phyloP scores from a whole-genome alignment of 345 rosid species.

The Linum tenue region DNA sequence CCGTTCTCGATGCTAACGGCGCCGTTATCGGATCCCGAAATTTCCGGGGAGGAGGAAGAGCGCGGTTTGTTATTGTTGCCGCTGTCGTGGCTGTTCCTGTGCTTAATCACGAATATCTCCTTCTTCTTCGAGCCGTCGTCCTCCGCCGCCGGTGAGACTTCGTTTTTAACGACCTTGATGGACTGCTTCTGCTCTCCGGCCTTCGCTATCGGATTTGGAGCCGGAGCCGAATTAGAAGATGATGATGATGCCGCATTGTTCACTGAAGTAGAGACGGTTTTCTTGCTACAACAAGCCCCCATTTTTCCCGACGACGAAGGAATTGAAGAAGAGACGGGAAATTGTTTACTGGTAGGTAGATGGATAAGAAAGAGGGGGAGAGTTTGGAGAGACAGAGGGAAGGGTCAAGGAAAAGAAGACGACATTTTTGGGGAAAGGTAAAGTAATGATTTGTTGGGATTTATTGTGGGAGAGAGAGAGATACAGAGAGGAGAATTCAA shows the following conservation, averaged over 20 bases:
- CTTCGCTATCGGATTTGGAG: slow-evolving; percentile 2
- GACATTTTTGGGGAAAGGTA: background rate
- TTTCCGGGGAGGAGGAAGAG: slow-evolving; percentile 14
- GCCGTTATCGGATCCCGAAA: background rate
- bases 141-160: slow-evolving; percentile 1
- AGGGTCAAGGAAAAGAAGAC: background rate
- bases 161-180: background rate
- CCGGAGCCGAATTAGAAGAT: slow-evolving; percentile 6
- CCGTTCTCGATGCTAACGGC: background rate
- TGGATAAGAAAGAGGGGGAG: background rate
- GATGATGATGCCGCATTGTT: slow-evolving; percentile 1
- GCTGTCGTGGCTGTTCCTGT: slow-evolving; percentile 66
- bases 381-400: background rate
- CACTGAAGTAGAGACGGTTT: slow-evolving; percentile 21
- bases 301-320: slow-evolving; percentile 9
- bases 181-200: slow-evolving; percentile 4
- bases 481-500: slow-evolving; percentile 20
- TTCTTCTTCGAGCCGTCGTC: slow-evolving; percentile 36
- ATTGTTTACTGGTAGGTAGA: background rate
- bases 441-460: background rate
- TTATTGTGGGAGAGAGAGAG: background rate
- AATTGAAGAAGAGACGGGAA: background rate
- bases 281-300: slow-evolving; percentile 70
- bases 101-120: slow-evolving; percentile 73
- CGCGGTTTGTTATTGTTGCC: slow-evolving; percentile 19